Evolutionary conservation across 2,329 filamentous ascomycete genomes (phyloP).

Genomic region (Madurella mycetomatis): DNA sequence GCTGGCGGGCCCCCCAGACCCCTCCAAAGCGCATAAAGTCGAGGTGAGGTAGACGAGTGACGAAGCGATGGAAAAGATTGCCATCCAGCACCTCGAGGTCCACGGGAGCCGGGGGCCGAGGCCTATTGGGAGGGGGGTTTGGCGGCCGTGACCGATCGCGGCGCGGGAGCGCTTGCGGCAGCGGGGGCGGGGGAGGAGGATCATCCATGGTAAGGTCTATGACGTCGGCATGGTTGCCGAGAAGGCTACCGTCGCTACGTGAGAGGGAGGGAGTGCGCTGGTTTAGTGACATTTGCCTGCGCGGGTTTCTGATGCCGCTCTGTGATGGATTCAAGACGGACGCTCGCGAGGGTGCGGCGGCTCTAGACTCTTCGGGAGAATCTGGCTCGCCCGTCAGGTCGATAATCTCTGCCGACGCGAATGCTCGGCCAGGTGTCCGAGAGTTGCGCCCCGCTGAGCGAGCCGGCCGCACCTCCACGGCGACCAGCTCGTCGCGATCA

Average conservation of each 20-base stretch:
- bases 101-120: neutral
- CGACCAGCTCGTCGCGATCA: constrained; percentile 33
- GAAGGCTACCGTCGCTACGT: constrained; percentile 42
- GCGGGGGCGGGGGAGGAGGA: constrained; percentile 1
- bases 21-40: constrained; percentile 9
- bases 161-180: constrained; percentile 3
- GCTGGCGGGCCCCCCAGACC: constrained; percentile 1
- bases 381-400: constrained; percentile 50
- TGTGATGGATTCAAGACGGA: constrained; percentile 5
- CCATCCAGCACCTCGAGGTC: neutral
- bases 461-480: constrained; percentile 26
- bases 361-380: constrained; percentile 32
- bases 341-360: neutral
- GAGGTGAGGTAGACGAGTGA: neutral
- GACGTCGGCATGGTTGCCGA: constrained; percentile 34
- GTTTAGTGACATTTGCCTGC: constrained; percentile 39
- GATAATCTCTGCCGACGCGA: constrained; percentile 33
- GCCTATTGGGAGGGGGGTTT: neutral
- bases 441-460: neutral
- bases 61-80: neutral
- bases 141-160: neutral
- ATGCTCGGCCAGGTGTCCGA: neutral
- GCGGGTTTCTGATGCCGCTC: constrained; percentile 31
- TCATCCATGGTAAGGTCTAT: constrained; percentile 52
- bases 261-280: constrained; percentile 40